phyloP scores from a whole-genome alignment of 441 rosid species.

The Arabidopsis lyrata region DNA sequence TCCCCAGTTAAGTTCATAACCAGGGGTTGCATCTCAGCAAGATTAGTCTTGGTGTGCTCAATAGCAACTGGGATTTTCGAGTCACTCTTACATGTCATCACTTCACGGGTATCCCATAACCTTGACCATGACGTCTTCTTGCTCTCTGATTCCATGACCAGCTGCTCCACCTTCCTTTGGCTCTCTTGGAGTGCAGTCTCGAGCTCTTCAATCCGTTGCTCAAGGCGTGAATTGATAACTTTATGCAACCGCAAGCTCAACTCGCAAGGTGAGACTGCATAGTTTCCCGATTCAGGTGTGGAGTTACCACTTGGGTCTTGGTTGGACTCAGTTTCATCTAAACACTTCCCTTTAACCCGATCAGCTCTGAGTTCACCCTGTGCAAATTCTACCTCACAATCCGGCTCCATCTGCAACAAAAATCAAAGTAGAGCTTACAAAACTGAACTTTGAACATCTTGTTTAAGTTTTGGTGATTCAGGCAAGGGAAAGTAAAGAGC shows the following conservation, averaged over 20 bases:
- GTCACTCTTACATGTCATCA: conserved; percentile 44
- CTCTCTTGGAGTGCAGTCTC: conserved; percentile 77
- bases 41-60: conserved; percentile 44
- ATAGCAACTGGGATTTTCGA: conserved; percentile 46
- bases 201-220: conserved; percentile 69
- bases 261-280: conserved; percentile 78
- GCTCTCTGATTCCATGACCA: conserved; percentile 55
- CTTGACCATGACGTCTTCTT: conserved; percentile 49
- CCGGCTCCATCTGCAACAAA: conserved; percentile 69
- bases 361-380: conserved; percentile 67
- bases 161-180: conserved; percentile 61
- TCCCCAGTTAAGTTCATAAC: conserved; percentile 79
- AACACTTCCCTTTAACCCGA: conserved; percentile 41
- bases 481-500: conserved; percentile 18
- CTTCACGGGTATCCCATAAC: conserved; percentile 46
- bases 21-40: conserved; percentile 52
- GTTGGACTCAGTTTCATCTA: conserved; percentile 50
- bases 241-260: conserved; percentile 78
- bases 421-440: not conserved
- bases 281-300: conserved; percentile 61
- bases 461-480: conserved; percentile 3
- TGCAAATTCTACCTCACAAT: conserved; percentile 63
- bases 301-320: conserved; percentile 63
- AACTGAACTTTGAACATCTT: conserved; percentile 18
- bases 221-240: conserved; percentile 74